Evolutionary conservation across 2,329 filamentous ascomycete species (phyloP).

Genomic region (Aspergillus pseudoglaucus): DNA sequence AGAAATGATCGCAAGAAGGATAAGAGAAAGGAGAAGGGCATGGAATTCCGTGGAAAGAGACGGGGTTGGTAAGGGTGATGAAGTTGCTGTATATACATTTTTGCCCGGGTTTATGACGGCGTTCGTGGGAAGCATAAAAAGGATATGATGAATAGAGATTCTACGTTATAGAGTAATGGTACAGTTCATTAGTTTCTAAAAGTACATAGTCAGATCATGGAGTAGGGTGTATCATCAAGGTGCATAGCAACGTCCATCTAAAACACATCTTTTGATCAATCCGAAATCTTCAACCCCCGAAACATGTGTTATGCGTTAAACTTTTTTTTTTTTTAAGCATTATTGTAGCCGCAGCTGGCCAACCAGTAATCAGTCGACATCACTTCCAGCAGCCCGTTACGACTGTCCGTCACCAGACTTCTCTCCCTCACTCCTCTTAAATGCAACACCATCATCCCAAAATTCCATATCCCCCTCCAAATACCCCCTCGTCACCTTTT

Average conservation of each 20-base stretch:
- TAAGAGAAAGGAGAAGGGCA: conserved; percentile 69
- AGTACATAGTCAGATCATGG: conserved; percentile 17
- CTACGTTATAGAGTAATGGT: background rate
- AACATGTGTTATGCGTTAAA: background rate
- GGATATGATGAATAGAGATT: conserved; percentile 1
- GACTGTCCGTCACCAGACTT: conserved; percentile 1
- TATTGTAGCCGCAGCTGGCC: too few species aligned
- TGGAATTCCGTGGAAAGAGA: conserved; percentile 64
- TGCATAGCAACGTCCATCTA: background rate
- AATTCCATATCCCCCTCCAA: conserved; percentile 85
- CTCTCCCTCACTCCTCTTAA: conserved; percentile 6
- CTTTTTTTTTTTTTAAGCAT: conserved; percentile 1
- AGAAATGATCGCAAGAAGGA: conserved; percentile 80
- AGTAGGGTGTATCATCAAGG: conserved; percentile 13
- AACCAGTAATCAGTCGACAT: too few species aligned
- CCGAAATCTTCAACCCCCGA: background rate
- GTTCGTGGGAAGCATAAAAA: conserved; percentile 12
- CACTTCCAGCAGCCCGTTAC: too few species aligned
- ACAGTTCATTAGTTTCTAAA: background rate
- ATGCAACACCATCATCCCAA: conserved; percentile 65
- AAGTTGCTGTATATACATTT: conserved; percentile 10
- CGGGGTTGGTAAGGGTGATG: conserved; percentile 55
- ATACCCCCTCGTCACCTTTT: conserved; percentile 73
- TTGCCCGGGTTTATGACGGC: conserved; percentile 12
- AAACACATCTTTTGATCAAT: background rate